These are phyloP conservation scores for Plicaturopsis crispa DNA, from an alignment of 768 basidiomycete genomes.

Conservation along the genomic window DNA sequence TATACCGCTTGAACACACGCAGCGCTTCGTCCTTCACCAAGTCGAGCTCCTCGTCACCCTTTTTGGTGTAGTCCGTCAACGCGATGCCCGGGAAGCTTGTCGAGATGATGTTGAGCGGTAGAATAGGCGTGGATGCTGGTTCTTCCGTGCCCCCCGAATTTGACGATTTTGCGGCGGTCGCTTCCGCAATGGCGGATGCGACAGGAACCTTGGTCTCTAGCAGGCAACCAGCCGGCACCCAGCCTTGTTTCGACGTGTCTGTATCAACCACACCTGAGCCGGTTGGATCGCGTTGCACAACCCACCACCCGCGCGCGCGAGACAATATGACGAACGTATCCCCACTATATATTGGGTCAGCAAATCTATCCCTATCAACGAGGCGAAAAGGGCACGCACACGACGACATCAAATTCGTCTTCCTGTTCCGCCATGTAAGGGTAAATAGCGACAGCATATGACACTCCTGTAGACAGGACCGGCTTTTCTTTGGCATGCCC, in stretches of 20 bases:
- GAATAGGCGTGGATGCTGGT: slow-evolving; percentile 60
- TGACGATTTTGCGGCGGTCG: slow-evolving; percentile 50
- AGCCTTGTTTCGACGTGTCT: slow-evolving; percentile 79
- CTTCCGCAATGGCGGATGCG: slow-evolving; percentile 79
- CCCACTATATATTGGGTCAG: slow-evolving; percentile 27
- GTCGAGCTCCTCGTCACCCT: slow-evolving; percentile 89
- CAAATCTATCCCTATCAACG: slow-evolving; percentile 3
- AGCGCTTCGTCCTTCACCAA: slow-evolving; percentile 83
- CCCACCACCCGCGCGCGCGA: slow-evolving; percentile 98
- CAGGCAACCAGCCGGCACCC: slow-evolving; percentile 97
- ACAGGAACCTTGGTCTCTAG: slow-evolving; percentile 91
- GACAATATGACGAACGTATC: slow-evolving; percentile 92
- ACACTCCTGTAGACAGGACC: slow-evolving; percentile 46
- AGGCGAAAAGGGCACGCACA: slow-evolving; percentile 51
- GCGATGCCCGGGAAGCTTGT: slow-evolving; percentile 96
- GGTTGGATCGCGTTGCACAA: slow-evolving; percentile 89
- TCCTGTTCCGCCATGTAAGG: slow-evolving; percentile 98
- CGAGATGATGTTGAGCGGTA: slow-evolving; percentile 89
- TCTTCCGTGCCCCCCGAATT: slow-evolving; percentile 28
- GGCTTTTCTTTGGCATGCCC: slow-evolving; percentile 37
- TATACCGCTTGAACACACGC: slow-evolving; percentile 95
- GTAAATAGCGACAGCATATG: slow-evolving; percentile 96
- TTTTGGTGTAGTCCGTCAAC: slow-evolving; percentile 93
- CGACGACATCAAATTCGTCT: slow-evolving; percentile 96
- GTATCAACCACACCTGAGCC: slow-evolving; percentile 74